Conservation (phyloP, 805 yeast species). For the Metschnikowia peoriensis region DNA sequence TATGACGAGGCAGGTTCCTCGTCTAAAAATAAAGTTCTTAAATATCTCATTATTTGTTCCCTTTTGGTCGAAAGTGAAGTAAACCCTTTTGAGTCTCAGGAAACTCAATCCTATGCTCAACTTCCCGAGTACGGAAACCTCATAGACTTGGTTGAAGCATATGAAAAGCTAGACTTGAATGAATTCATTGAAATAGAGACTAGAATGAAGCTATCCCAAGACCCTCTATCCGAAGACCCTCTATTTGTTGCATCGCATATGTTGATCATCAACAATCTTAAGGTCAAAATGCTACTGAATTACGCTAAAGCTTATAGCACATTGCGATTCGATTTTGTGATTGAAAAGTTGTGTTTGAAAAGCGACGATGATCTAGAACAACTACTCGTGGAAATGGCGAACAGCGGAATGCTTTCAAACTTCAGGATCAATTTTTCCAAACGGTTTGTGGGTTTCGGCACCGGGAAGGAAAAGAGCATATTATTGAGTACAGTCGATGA, state of each 20-base stretch:
- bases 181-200: constrained; percentile 18
- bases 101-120: constrained; percentile 53
- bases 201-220: constrained; percentile 20
- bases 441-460: constrained; percentile 18
- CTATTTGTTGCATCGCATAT: constrained; percentile 29
- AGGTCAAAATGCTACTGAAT: constrained; percentile 30
- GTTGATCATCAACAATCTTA: constrained; percentile 29
- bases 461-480: neutral
- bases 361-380: constrained; percentile 26
- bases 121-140: constrained; percentile 24
- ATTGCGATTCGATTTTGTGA: constrained; percentile 28
- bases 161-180: constrained; percentile 29
- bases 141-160: constrained; percentile 27
- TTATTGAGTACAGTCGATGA: constrained; percentile 23
- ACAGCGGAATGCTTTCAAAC: constrained; percentile 28
- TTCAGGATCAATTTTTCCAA: constrained; percentile 31
- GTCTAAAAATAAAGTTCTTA: constrained; percentile 53
- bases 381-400: constrained; percentile 27
- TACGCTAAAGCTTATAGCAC: constrained; percentile 30
- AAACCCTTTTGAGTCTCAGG: constrained; percentile 72
- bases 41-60: constrained; percentile 60
- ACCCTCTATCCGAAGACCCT: constrained; percentile 28
- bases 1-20: constrained; percentile 46
- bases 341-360: constrained; percentile 19
- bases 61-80: constrained; percentile 63